Base-by-base conservation (phyloP, 306 rosid genomes). In the Dalbergia cochinchinensis region DNA sequence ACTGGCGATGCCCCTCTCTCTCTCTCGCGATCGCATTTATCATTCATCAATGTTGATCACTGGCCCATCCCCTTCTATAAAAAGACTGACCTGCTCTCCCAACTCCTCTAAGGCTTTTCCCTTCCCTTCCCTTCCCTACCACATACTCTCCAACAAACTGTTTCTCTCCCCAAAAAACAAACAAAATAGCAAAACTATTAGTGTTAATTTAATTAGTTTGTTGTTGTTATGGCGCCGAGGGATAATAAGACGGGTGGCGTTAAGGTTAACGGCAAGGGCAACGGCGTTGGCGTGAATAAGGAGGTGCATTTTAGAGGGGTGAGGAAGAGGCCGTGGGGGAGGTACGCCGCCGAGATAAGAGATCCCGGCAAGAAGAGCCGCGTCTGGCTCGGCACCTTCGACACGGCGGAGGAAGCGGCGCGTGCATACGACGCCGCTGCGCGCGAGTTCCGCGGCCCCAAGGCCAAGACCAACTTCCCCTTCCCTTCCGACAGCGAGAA, bases 321-420 rank as follows among this genome's bases (percentile, higher is more conserved):
- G 34, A 85, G 99, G 73, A 95, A 95, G 97, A 83, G 99, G 48
- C 99, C 99, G 0, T 95, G 99, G 99, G 99, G 99, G 4, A 88
- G 98, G 70, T 95, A 93, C 69, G 99, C 99, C 8, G 99, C 99
- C 3, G 99, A 95, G 90, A 95, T 95, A 41, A 84, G 99, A 62
- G 99, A 95, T 86, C 99, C 99, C 0, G 85, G 91, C 33, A 93
- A 95, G 87, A 95, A 95, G 76, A 95, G 97, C 93, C 99, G 99
- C 0, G 99, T 95, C 8, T 95, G 99, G 99, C 98, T 95, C 48
- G 99, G 99, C 0, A 95, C 99, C 7, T 95, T 92, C 34, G 99
- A 95, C 53, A 93, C 99, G 33, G 98, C 99, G 0, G 99, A 90
- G 71, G 99, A 95, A 16, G 99, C 98, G 5, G 99, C 99, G 0